phyloP scores from a whole-genome alignment of 495 filamentous ascomycete species.

The Neurospora intermedia region DNA sequence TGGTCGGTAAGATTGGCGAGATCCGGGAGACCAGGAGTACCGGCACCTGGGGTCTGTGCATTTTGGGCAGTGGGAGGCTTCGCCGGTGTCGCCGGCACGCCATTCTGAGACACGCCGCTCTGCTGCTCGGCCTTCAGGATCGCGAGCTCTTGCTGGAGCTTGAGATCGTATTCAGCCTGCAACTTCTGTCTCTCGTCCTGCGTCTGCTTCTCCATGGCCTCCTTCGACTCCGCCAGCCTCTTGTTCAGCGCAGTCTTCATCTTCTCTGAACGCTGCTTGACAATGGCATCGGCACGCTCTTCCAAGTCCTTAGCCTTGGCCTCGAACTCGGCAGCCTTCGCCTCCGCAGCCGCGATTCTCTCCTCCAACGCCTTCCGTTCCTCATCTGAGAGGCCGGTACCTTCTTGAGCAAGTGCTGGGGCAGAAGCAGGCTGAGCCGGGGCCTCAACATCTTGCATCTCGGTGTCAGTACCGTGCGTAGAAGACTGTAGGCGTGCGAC shows the following conservation, averaged over 20 bases:
- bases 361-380: slow-evolving; percentile 44
- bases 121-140: slow-evolving; percentile 42
- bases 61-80: slow-evolving; percentile 16
- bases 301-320: slow-evolving; percentile 43
- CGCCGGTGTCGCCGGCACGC: slow-evolving; percentile 27
- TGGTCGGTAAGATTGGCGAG: slow-evolving; percentile 40
- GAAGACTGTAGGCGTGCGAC: slow-evolving; percentile 25
- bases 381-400: slow-evolving; percentile 29
- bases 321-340: slow-evolving; percentile 45
- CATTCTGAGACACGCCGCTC: slow-evolving; percentile 24
- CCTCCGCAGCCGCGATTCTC: slow-evolving; percentile 32
- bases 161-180: slow-evolving; percentile 52
- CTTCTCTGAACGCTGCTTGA: slow-evolving; percentile 57
- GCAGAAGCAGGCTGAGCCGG: slow-evolving; percentile 13
- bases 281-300: slow-evolving; percentile 40
- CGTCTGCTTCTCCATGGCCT: slow-evolving; percentile 28
- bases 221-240: slow-evolving; percentile 54
- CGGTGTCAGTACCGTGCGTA: slow-evolving; percentile 20
- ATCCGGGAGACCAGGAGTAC: slow-evolving; percentile 28
- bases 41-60: slow-evolving; percentile 23
- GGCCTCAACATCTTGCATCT: slow-evolving; percentile 25
- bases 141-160: slow-evolving; percentile 53
- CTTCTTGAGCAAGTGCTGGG: slow-evolving; percentile 4
- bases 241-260: slow-evolving; percentile 62
- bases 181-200: slow-evolving; percentile 44